Conservation (phyloP, 352 stramenopile species). For the Globisporangium emineosum region DNA sequence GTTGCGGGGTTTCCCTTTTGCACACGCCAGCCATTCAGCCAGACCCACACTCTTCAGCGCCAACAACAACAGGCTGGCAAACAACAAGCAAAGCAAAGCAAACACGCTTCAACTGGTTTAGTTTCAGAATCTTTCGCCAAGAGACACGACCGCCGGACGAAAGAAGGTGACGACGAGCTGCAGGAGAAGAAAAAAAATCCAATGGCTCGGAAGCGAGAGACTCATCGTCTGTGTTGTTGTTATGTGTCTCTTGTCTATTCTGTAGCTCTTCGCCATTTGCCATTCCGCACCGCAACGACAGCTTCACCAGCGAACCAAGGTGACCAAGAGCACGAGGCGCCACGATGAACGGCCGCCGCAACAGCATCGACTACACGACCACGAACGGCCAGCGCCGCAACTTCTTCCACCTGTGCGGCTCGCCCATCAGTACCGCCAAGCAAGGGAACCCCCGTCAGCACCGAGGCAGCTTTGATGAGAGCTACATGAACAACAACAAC, state of each 20-base stretch:
- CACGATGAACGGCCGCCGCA: constrained; percentile 1
- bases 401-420: constrained; percentile 79
- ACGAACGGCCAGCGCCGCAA: constrained; percentile 18
- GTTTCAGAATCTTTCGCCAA: neutral
- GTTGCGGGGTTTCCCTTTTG: constrained; percentile 4
- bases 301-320: neutral
- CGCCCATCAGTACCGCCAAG: constrained; percentile 68
- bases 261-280: constrained; percentile 5
- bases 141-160: neutral
- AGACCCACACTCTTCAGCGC: neutral
- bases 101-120: neutral
- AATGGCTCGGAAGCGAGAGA: neutral
- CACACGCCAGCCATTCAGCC: neutral
- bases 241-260: neutral
- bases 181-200: neutral
- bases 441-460: constrained; percentile 27
- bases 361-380: constrained; percentile 3
- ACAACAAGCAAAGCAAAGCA: neutral
- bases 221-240: constrained; percentile 6
- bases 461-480: constrained; percentile 23
- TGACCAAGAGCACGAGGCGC: neutral
- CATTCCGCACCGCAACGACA: neutral
- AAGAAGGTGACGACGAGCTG: constrained; percentile 5
- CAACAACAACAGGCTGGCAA: neutral
- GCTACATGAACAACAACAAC: neutral